Evolutionary conservation across 352 stramenopile genomes (phyloP).

Genomic region (Pythium biforme): DNA sequence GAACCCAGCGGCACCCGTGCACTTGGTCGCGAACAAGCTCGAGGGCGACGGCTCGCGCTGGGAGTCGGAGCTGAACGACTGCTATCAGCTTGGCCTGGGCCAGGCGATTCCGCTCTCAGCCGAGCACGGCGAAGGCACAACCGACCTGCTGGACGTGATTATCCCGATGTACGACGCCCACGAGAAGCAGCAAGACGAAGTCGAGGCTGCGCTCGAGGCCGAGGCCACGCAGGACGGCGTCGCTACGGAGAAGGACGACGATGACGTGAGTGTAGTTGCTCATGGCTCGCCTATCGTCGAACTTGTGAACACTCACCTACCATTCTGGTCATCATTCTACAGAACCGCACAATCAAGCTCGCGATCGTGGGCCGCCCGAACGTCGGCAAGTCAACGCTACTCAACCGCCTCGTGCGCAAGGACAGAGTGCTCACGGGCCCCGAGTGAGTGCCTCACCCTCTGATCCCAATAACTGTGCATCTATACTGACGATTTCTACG

Average conservation of each 20-base stretch:
- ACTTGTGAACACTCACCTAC: too few species aligned
- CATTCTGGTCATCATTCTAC: background rate
- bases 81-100: slow-evolving; percentile 71
- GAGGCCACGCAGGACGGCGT: slow-evolving; percentile 18
- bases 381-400: slow-evolving; percentile 77
- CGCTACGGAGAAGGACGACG: slow-evolving; percentile 35
- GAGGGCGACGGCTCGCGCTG: slow-evolving; percentile 69
- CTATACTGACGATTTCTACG: background rate
- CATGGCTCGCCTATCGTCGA: too few species aligned
- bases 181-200: slow-evolving; percentile 48
- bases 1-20: slow-evolving; percentile 55
- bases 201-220: slow-evolving; percentile 19
- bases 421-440: slow-evolving; percentile 79
- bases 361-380: slow-evolving; percentile 80
- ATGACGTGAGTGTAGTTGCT: slow-evolving; percentile 46
- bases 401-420: slow-evolving; percentile 81
- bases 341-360: slow-evolving; percentile 69
- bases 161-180: slow-evolving; percentile 70
- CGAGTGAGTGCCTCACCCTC: slow-evolving; percentile 49
- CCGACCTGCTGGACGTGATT: slow-evolving; percentile 65
- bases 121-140: slow-evolving; percentile 75
- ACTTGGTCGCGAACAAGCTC: slow-evolving; percentile 79
- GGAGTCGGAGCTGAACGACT: slow-evolving; percentile 71
- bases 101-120: slow-evolving; percentile 68
- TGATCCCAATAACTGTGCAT: background rate